These are phyloP conservation scores for Phalaenopsis equestris DNA, from an alignment of 106 monocot genomes.

Conservation along the genomic window DNA sequence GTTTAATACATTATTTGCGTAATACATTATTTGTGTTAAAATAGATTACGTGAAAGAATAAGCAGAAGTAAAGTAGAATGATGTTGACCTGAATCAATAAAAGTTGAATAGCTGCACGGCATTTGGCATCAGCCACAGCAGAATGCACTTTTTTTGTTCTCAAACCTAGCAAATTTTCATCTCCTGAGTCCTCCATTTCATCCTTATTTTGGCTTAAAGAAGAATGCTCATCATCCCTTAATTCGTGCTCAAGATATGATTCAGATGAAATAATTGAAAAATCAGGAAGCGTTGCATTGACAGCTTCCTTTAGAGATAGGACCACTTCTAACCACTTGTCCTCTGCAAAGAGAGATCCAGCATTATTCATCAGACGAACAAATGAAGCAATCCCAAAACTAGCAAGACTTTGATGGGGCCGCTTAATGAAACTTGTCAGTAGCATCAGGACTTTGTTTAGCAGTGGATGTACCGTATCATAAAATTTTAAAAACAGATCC, in stretches of 20 bases:
- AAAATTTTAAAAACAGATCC: slow-evolving; percentile 90
- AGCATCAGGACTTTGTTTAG: slow-evolving; percentile 62
- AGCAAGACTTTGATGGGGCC: slow-evolving; percentile 93
- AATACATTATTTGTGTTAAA: neutral
- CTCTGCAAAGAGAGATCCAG: slow-evolving; percentile 65
- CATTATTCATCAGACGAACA: slow-evolving; percentile 79
- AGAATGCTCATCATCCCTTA: slow-evolving; percentile 20
- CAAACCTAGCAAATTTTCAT: slow-evolving; percentile 35
- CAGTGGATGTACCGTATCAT: slow-evolving; percentile 73
- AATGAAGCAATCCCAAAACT: slow-evolving; percentile 91
- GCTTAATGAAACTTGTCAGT: slow-evolving; percentile 83
- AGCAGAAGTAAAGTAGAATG: neutral
- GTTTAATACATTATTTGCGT: neutral
- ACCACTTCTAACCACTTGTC: slow-evolving; percentile 81
- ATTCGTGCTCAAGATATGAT: slow-evolving; percentile 18
- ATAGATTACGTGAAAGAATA: neutral
- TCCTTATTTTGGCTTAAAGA: slow-evolving; percentile 17
- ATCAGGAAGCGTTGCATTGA: slow-evolving; percentile 69
- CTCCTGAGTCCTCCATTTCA: slow-evolving; percentile 18
- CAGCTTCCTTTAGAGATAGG: slow-evolving; percentile 61
- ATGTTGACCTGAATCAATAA: slow-evolving; percentile 71
- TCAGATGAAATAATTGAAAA: slow-evolving; percentile 49
- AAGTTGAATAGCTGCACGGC: slow-evolving; percentile 85
- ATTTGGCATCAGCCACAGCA: slow-evolving; percentile 66
- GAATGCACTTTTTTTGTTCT: slow-evolving; percentile 47